A percentile compares a stretch with the other conserved stretches of the same genome.
Conservation (phyloP, 2,329 filamentous ascomycete species). For the Dothiorella sarmentorum region DNA sequence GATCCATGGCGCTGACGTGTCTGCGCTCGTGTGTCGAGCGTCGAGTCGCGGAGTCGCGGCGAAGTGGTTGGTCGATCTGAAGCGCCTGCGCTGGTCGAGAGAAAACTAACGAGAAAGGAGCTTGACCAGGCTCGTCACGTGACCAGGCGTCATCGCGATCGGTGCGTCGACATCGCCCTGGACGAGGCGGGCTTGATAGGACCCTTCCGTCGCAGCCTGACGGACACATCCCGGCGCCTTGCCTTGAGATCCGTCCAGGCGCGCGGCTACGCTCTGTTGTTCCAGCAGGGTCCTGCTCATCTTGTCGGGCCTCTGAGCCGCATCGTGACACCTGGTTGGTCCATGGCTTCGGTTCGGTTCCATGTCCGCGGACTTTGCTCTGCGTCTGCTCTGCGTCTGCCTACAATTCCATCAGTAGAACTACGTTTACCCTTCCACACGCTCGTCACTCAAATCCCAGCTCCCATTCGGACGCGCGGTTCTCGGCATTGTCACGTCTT, state of each 20-base stretch:
- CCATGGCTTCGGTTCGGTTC: not conserved
- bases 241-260: not conserved
- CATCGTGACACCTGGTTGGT: constrained; percentile 15
- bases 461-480: not conserved
- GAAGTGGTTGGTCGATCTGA: constrained; percentile 9
- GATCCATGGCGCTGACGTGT: constrained; percentile 21
- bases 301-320: not conserved
- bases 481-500: constrained; percentile 15
- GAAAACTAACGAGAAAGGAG: constrained; percentile 19
- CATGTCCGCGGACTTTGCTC: not conserved
- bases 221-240: not conserved
- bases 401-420: not conserved
- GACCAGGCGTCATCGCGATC: constrained; percentile 18
- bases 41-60: constrained; percentile 7
- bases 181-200: not conserved
- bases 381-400: not conserved
- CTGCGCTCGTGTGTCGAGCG: constrained; percentile 1
- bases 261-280: not conserved
- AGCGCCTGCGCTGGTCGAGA: not conserved
- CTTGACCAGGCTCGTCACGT: constrained; percentile 9
- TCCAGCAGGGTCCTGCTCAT: not conserved
- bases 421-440: too few relatives aligned
- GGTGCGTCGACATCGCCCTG: not conserved
- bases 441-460: not conserved
- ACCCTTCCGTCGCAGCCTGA: not conserved